A percentile compares a stretch with the other conserved stretches of the same genome.
Evolutionary conservation across 352 stramenopile species (phyloP).

Genomic region (Pythium guiyangense): DNA sequence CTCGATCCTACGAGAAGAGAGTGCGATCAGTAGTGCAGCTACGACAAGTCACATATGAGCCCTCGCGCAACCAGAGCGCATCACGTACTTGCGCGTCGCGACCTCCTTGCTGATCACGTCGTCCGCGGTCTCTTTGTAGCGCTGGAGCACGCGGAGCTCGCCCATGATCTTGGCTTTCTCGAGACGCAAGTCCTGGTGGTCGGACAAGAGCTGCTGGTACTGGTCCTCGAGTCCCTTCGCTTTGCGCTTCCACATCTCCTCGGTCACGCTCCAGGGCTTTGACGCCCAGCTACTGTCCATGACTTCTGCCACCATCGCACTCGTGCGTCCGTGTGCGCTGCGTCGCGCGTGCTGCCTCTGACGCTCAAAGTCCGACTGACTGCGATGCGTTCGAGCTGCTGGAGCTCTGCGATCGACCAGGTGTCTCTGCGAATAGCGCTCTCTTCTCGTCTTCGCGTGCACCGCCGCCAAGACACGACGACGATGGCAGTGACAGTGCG

Average conservation of each 20-base stretch:
- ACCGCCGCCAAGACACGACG: too few relatives aligned
- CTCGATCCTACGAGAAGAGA: constrained; percentile 23
- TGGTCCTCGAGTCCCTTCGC: constrained; percentile 63
- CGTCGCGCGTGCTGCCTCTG: too few relatives aligned
- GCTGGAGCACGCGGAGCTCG: constrained; percentile 61
- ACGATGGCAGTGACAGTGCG: too few relatives aligned
- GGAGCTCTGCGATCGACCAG: too few relatives aligned
- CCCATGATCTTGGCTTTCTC: constrained; percentile 65
- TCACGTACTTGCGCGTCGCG: constrained; percentile 42
- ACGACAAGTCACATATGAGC: background rate
- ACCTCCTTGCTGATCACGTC: constrained; percentile 58
- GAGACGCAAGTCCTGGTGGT: constrained; percentile 65
- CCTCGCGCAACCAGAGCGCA: background rate
- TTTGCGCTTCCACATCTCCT: constrained; percentile 79
- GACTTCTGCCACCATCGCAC: constrained; percentile 29
- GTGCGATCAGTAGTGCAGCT: background rate
- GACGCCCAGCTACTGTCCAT: constrained; percentile 43
- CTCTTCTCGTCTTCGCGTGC: background rate
- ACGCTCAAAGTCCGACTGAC: background rate
- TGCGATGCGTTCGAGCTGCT: too few relatives aligned
- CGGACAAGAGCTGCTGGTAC: constrained; percentile 57
- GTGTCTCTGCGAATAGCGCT: constrained; percentile 1
- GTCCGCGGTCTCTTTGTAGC: constrained; percentile 69
- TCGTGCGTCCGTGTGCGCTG: too few relatives aligned
- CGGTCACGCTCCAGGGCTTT: constrained; percentile 68